Conservation (phyloP, 768 basidiomycete species). For the Amyloporia xantha region DNA sequence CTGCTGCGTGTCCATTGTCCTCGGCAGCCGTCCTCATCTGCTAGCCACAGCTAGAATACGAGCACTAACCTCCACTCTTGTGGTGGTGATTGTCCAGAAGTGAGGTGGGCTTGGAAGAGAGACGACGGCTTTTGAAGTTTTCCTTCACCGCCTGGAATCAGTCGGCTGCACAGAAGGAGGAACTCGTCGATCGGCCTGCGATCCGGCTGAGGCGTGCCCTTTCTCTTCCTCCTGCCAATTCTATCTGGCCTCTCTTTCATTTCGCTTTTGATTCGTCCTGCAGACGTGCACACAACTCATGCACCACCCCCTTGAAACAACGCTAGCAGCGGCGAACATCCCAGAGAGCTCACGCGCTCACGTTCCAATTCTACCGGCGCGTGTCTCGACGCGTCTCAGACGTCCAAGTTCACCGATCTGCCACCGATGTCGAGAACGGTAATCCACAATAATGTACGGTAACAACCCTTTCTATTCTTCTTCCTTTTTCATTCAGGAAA, state of each 20-base stretch:
- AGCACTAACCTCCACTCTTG: conserved; percentile 1
- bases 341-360: not conserved
- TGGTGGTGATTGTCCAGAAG: conserved; percentile 15
- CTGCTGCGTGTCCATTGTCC: conserved; percentile 18
- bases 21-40: conserved; percentile 12
- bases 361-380: too few relatives aligned
- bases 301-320: not conserved
- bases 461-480: too few relatives aligned
- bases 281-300: not conserved
- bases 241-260: not conserved
- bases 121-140: conserved; percentile 14
- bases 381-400: too few relatives aligned
- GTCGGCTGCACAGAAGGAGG: too few relatives aligned
- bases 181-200: conserved; percentile 13
- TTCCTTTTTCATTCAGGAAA: too few relatives aligned
- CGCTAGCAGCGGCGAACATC: not conserved
- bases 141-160: conserved; percentile 13
- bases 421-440: too few relatives aligned
- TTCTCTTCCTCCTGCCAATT: conserved; percentile 10
- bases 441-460: too few relatives aligned
- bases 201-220: conserved; percentile 6
- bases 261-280: conserved; percentile 1
- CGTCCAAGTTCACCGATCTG: too few relatives aligned
- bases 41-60: conserved; percentile 6
- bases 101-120: conserved; percentile 8